Evolutionary conservation across 768 basidiomycete genomes (phyloP).

Genomic region (Tremella fuciformis): DNA sequence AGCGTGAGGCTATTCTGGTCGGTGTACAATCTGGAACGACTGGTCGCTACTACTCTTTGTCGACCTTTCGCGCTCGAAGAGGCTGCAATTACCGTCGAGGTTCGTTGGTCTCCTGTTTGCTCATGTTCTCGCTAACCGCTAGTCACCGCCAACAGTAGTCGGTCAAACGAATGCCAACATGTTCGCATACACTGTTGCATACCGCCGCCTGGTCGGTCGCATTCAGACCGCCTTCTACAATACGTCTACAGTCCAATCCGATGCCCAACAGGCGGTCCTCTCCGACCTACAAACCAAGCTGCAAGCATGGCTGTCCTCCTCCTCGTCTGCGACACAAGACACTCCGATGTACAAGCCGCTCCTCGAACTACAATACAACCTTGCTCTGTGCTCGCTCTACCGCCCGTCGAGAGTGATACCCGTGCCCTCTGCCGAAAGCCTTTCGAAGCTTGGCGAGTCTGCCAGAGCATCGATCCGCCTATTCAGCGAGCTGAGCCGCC

Average conservation of each 20-base stretch:
- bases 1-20: conserved; percentile 24
- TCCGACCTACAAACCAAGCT: conserved; percentile 17
- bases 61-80: conserved; percentile 32
- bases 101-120: conserved; percentile 10
- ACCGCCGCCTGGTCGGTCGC: conserved; percentile 13
- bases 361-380: conserved; percentile 25
- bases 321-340: neutral
- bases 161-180: no score
- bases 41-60: conserved; percentile 27
- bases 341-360: neutral
- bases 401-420: conserved; percentile 34
- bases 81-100: conserved; percentile 32
- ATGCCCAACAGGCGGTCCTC: conserved; percentile 15
- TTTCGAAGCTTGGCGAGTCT: neutral
- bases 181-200: neutral
- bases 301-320: conserved; percentile 20
- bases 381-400: conserved; percentile 22
- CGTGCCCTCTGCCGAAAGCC: conserved; percentile 12
- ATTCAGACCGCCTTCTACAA: conserved; percentile 28
- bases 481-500: no score
- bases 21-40: conserved; percentile 34
- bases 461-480: conserved; percentile 15
- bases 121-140: conserved; percentile 18
- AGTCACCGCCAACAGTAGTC: conserved; percentile 19
- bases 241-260: conserved; percentile 17